A percentile compares a stretch with the other conserved stretches of the same genome.
Conservation (phyloP, 2,329 filamentous ascomycete genomes). For the Fusarium globosum region DNA sequence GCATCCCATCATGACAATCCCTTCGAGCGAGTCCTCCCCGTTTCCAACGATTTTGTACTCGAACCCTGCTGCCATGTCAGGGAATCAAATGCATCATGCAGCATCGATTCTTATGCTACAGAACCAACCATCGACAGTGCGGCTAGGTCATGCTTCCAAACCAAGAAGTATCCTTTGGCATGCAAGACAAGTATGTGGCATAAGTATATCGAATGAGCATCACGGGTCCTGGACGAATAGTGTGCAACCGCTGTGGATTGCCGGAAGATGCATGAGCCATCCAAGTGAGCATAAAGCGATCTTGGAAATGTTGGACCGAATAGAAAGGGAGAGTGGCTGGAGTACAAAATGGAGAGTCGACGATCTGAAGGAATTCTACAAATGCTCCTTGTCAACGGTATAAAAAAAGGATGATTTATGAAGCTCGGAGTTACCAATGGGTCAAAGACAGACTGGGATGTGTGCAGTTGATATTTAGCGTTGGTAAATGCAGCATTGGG, state of each 20-base stretch:
- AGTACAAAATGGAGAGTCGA: conserved; percentile 63
- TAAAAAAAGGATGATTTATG: not conserved
- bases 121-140: conserved; percentile 53
- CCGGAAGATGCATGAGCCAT: conserved; percentile 63
- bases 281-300: conserved; percentile 55
- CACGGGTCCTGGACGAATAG: conserved; percentile 66
- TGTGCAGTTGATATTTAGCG: not conserved
- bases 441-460: not conserved
- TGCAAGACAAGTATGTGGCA: conserved; percentile 63
- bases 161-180: conserved; percentile 60
- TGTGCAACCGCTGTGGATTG: conserved; percentile 65
- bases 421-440: not conserved
- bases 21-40: conserved; percentile 56
- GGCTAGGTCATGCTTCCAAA: conserved; percentile 58
- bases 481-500: not conserved
- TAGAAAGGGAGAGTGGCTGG: conserved; percentile 65
- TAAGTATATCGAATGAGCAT: conserved; percentile 63
- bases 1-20: conserved; percentile 50
- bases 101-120: conserved; percentile 63
- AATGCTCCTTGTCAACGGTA: conserved; percentile 21
- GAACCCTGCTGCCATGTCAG: conserved; percentile 63
- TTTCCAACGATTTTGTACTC: conserved; percentile 63
- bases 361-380: conserved; percentile 60
- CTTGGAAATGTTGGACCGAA: conserved; percentile 58
- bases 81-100: conserved; percentile 66